Base-by-base conservation (phyloP, 768 basidiomycete genomes). In the Strobilomyces echinocephalus region DNA sequence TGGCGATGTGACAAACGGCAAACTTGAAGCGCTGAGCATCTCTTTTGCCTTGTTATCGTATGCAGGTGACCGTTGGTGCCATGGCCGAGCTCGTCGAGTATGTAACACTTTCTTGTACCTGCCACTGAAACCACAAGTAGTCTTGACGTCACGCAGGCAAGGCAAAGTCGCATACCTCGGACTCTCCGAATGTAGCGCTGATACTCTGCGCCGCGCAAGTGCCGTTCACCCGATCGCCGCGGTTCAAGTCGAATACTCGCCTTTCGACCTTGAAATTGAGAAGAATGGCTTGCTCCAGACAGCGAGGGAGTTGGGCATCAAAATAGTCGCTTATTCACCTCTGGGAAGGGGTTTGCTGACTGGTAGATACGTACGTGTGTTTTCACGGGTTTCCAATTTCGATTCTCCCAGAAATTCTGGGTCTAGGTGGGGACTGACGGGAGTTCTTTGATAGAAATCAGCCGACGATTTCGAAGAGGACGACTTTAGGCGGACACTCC, bases 21-120 rank as follows among this genome's bases (percentile, higher is more conserved):
- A 4, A 24, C 4, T 4, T 24, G 24, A 4, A 34, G 20, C 10
- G 10, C 21, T 34, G 49, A 15, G 0, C 24, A 6, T 11, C 10
- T 21, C 1, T 3, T 31, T 2, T 24, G 7, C 39, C 18, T 9
- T 8, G 39, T 20, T 10, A 7, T 49, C 30, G 18, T 24, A 9
- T 20, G 5, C 33, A 75, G 70, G 63, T 65, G 51, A 75, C 79
- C 0, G 74, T 82, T 7, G 62, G 71, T 6, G 81, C 76, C 0
- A 75, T 81, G 76, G 76, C 76, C 1, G 74, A 80, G 53, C 70
- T 79, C 21, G 80, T 81, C 47, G 75, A 79, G 79, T 79, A 63
- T 55, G 66, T 56, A 7, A 18, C 6, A 7, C 14, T 18, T 5
- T 39, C 18, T 4, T n/a, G 24, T 16, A 14, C 20, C 3, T 34